Evolutionary conservation across 2,329 filamentous ascomycete genomes (phyloP).

Genomic region (Pyrenophora seminiperda): DNA sequence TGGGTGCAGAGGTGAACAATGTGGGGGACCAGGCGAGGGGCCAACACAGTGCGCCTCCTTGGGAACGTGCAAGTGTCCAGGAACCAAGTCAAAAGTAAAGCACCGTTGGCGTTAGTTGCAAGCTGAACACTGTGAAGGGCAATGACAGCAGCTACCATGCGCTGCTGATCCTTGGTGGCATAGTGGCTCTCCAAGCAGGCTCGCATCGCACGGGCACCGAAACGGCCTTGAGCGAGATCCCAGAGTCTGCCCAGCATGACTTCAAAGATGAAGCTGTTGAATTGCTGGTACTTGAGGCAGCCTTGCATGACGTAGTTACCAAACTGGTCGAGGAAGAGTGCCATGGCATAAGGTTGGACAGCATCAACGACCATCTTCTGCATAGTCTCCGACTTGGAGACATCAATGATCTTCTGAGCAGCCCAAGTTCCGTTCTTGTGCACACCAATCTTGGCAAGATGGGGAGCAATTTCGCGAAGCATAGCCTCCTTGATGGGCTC

Average conservation of each 20-base stretch:
- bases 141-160: constrained; percentile 91
- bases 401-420: constrained; percentile 98
- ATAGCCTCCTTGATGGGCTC: constrained; percentile 89
- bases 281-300: constrained; percentile 87
- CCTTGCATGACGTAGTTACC: constrained; percentile 98
- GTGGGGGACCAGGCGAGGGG: constrained; percentile 88
- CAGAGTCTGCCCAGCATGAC: constrained; percentile 93
- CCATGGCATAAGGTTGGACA: constrained; percentile 83
- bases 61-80: constrained; percentile 97
- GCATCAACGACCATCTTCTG: constrained; percentile 84
- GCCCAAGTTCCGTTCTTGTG: constrained; percentile 99
- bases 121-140: constrained; percentile 96
- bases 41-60: constrained; percentile 84
- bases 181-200: constrained; percentile 97
- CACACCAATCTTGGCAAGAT: constrained; percentile 93
- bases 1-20: constrained; percentile 96
- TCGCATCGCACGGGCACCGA: constrained; percentile 93
- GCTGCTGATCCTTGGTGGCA: constrained; percentile 91
- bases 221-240: constrained; percentile 90
- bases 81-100: constrained; percentile 94
- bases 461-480: constrained; percentile 84
- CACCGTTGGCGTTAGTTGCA: constrained; percentile 94
- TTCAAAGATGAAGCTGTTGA: constrained; percentile 97
- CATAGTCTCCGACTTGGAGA: constrained; percentile 82
- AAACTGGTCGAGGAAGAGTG: constrained; percentile 94